Conservation (phyloP, 495 filamentous ascomycete genomes). For the Clohesyomyces aquaticus region DNA sequence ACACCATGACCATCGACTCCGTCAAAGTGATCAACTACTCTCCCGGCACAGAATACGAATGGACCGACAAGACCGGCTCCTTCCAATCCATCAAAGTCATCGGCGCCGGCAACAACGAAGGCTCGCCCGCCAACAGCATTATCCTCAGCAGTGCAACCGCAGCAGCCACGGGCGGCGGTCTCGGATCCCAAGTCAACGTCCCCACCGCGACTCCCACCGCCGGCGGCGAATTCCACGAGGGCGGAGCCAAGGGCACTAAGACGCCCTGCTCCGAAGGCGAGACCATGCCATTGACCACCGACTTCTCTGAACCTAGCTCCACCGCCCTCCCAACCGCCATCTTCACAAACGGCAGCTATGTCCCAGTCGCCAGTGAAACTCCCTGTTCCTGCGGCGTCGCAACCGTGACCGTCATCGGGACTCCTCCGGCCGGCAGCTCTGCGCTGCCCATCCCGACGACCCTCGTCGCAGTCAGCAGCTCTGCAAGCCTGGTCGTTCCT, state of each 20-base stretch:
- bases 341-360: too few relatives aligned
- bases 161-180: conserved; percentile 17
- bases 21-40: conserved; percentile 69
- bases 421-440: not conserved
- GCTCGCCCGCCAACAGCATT: conserved; percentile 19
- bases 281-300: conserved; percentile 6
- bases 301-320: not conserved
- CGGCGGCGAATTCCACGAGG: conserved; percentile 9
- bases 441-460: too few relatives aligned
- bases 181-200: conserved; percentile 14
- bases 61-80: conserved; percentile 63
- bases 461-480: not conserved
- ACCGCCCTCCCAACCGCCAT: not conserved
- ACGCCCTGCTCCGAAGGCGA: conserved; percentile 13
- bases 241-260: not conserved
- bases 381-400: conserved; percentile 19
- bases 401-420: conserved; percentile 25
- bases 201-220: conserved; percentile 10
- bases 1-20: conserved; percentile 74
- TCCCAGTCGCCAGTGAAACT: too few relatives aligned
- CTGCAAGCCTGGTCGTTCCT: not conserved
- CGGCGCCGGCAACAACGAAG: conserved; percentile 24
- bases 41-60: conserved; percentile 69
- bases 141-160: conserved; percentile 2
- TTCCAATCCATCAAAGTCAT: conserved; percentile 46